phyloP scores from a whole-genome alignment of 2,329 filamentous ascomycete species.

The Penicillium olsonii region DNA sequence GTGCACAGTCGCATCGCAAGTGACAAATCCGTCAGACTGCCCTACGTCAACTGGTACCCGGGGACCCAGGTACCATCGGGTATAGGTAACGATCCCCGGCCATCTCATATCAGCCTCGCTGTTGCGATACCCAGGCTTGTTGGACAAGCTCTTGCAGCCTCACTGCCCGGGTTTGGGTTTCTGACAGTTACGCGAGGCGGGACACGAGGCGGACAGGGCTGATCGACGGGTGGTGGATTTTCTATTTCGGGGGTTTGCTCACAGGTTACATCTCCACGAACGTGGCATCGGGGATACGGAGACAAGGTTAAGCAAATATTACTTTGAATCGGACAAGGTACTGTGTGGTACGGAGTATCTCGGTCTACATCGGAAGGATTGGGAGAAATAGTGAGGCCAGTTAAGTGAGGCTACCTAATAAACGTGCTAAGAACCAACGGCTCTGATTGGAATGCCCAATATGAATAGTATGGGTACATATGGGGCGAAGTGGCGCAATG shows the following conservation, averaged over 20 bases:
- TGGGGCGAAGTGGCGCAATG: constrained; percentile 10
- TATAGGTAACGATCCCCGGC: too few species aligned
- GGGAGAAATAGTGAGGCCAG: neutral
- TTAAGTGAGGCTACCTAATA: constrained; percentile 8
- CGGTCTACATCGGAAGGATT: neutral
- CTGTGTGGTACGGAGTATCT: neutral
- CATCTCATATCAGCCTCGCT: constrained; percentile 2
- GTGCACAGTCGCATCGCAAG: neutral
- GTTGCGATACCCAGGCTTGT: neutral
- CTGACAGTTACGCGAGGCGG: neutral
- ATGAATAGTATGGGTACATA: neutral
- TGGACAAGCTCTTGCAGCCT: constrained; percentile 8
- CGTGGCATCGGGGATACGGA: constrained; percentile 3
- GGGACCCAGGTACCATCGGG: too few species aligned
- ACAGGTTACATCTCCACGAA: constrained; percentile 6
- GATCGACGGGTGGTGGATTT: constrained; percentile 1
- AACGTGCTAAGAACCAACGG: neutral
- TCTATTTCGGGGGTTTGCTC: constrained; percentile 1
- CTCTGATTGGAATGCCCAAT: constrained; percentile 1
- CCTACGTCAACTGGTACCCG: too few species aligned
- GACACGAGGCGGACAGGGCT: constrained; percentile 15
- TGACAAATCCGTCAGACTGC: neutral
- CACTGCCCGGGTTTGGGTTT: neutral
- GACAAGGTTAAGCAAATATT: neutral
- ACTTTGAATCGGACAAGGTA: neutral